These are phyloP conservation scores for Globisporangium paroecandrum DNA, from an alignment of 352 stramenopile species.

Conservation along the genomic window DNA sequence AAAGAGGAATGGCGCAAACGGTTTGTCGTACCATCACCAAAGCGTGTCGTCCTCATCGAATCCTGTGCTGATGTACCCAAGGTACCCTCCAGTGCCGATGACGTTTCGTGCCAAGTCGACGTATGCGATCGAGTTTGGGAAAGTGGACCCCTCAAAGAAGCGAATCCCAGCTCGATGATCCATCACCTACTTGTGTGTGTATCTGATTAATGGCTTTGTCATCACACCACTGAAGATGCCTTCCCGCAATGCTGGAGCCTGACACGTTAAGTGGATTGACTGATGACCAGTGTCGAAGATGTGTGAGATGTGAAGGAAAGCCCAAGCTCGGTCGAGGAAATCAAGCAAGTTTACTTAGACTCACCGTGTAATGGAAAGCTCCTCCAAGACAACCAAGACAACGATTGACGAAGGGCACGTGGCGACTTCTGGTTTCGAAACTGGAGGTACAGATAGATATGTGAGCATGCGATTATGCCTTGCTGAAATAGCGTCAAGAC, in stretches of 20 bases:
- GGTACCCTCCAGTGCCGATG: slow-evolving; percentile 42
- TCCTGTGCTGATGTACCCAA: slow-evolving; percentile 45
- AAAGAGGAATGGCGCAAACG: slow-evolving; percentile 9
- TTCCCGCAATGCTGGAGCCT: not conserved
- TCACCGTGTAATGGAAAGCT: not conserved
- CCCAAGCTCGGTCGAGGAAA: not conserved
- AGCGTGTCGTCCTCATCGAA: slow-evolving; percentile 23
- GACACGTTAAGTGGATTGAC: not conserved
- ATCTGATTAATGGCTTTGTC: not conserved
- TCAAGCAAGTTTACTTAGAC: not conserved
- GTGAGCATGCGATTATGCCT: not conserved
- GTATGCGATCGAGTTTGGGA: slow-evolving; percentile 34
- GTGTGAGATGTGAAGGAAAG: not conserved
- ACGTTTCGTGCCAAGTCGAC: slow-evolving; percentile 38
- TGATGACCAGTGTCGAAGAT: not conserved
- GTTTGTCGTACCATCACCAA: slow-evolving; percentile 2
- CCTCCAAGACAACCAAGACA: not conserved
- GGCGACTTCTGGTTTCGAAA: not conserved
- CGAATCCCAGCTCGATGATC: slow-evolving; percentile 7
- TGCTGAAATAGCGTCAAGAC: not conserved
- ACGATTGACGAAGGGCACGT: not conserved
- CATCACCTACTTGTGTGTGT: not conserved
- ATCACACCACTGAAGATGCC: not conserved
- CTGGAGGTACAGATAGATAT: not conserved
- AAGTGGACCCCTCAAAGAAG: not conserved